phyloP scores from a whole-genome alignment of 495 filamentous ascomycete species.

The Tuber umbilicatum region DNA sequence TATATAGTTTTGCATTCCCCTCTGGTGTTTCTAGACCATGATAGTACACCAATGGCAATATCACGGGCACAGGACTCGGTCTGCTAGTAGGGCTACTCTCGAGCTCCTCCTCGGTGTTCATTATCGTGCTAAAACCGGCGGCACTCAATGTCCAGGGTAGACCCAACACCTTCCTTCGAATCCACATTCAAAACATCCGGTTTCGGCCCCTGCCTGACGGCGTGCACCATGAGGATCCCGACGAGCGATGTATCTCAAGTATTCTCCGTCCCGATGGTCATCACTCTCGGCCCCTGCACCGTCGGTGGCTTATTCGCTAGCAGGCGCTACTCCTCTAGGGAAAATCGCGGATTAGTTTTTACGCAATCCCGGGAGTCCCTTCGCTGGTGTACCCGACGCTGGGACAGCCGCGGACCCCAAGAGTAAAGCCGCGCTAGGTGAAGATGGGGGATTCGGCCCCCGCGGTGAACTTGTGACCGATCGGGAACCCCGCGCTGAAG shows the following conservation, averaged over 20 bases:
- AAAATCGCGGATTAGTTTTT: slow-evolving; percentile 83
- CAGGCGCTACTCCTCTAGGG: slow-evolving; percentile 61
- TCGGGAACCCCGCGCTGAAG: slow-evolving; percentile 89
- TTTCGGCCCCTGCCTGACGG: slow-evolving; percentile 65
- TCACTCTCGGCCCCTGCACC: slow-evolving; percentile 63
- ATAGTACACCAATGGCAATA: slow-evolving; percentile 86
- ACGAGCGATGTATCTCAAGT: slow-evolving; percentile 78
- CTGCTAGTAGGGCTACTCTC: slow-evolving; percentile 86
- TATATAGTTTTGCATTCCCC: slow-evolving; percentile 65
- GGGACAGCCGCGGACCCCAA: slow-evolving; percentile 62
- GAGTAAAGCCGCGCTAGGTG: slow-evolving; percentile 79
- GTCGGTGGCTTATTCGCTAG: slow-evolving; percentile 44
- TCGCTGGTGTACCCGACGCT: slow-evolving; percentile 69
- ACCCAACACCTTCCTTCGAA: slow-evolving; percentile 76
- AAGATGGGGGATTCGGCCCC: slow-evolving; percentile 80
- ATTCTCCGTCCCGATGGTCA: slow-evolving; percentile 74
- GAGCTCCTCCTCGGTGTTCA: slow-evolving; percentile 87
- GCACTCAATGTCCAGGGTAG: slow-evolving; percentile 82
- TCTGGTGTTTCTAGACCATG: slow-evolving; percentile 71
- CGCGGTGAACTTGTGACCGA: slow-evolving; percentile 65
- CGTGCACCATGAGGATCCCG: slow-evolving; percentile 75
- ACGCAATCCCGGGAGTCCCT: slow-evolving; percentile 74
- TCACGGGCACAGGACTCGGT: slow-evolving; percentile 78
- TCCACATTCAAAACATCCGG: slow-evolving; percentile 82
- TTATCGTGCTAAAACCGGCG: slow-evolving; percentile 69